Evolutionary conservation across 2,329 filamentous ascomycete genomes (phyloP).

Genomic region (Lanzia echinophila): DNA sequence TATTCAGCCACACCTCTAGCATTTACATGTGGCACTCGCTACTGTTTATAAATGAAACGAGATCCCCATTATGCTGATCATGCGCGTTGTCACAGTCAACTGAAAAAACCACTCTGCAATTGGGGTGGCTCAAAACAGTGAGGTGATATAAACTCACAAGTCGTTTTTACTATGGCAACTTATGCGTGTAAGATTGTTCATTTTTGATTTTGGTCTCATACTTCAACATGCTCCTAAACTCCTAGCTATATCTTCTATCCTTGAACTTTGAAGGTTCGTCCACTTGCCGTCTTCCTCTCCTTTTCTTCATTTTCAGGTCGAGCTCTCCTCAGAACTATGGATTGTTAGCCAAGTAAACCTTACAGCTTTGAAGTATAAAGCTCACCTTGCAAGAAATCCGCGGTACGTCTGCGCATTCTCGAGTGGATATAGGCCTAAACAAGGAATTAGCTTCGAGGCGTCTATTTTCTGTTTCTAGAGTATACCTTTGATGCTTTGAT

Average conservation of each 20-base stretch:
- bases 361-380: not conserved
- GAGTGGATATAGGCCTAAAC: constrained; percentile 88
- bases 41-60: no score
- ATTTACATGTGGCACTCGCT: no score
- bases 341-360: constrained; percentile 30
- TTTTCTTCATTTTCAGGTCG: constrained; percentile 94
- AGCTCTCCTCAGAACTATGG: constrained; percentile 82
- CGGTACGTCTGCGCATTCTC: constrained; percentile 93
- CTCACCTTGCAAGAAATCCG: constrained; percentile 94
- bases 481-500: constrained; percentile 93
- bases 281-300: constrained; percentile 96
- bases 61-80: no score
- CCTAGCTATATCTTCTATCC: constrained; percentile 19
- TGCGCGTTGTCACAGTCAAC: no score
- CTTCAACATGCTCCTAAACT: constrained; percentile 1
- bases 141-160: no score
- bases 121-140: no score
- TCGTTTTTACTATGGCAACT: no score
- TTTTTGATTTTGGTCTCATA: constrained; percentile 8
- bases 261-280: constrained; percentile 69
- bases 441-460: not conserved
- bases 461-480: not conserved
- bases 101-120: no score
- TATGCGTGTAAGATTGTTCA: not conserved
- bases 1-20: no score